Percentiles rank a stretch among this genome's conserved stretches.
These are phyloP conservation scores for Annona cherimola DNA, from an alignment of 164 flowering plant species.

Conservation along the genomic window DNA sequence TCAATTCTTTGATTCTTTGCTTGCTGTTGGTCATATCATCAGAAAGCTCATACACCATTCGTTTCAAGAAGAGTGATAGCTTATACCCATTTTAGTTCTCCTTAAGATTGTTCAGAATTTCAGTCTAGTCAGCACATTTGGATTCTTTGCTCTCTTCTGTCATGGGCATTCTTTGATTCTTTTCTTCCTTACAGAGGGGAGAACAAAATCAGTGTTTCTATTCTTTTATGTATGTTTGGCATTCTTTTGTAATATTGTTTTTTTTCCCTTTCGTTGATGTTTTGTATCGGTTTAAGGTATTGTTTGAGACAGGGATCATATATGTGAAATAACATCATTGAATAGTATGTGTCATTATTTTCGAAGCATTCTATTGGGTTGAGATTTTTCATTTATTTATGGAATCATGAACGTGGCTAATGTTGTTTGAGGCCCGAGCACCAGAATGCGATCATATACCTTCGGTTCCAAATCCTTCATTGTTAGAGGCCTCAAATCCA, in stretches of 20 bases:
- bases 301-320: constrained; percentile 4
- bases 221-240: neutral
- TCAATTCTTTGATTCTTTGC: constrained; percentile 60
- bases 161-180: constrained; percentile 43
- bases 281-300: neutral
- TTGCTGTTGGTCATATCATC: constrained; percentile 28
- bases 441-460: no score
- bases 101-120: constrained; percentile 6
- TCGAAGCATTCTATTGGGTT: neutral
- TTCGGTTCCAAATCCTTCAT: no score
- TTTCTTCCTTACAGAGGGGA: constrained; percentile 15
- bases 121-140: constrained; percentile 15
- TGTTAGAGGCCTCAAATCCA: no score
- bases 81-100: constrained; percentile 9
- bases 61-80: constrained; percentile 3
- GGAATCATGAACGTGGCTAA: no score
- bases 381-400: neutral
- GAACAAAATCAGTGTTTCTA: neutral
- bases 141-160: constrained; percentile 13
- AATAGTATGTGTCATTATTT: neutral
- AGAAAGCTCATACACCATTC: constrained; percentile 5
- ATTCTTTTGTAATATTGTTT: neutral
- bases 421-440: no score
- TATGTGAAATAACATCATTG: constrained; percentile 2
- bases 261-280: neutral